These are phyloP conservation scores for Limtongozyma cylindracea DNA, from an alignment of 805 yeast species.

Conservation along the genomic window DNA sequence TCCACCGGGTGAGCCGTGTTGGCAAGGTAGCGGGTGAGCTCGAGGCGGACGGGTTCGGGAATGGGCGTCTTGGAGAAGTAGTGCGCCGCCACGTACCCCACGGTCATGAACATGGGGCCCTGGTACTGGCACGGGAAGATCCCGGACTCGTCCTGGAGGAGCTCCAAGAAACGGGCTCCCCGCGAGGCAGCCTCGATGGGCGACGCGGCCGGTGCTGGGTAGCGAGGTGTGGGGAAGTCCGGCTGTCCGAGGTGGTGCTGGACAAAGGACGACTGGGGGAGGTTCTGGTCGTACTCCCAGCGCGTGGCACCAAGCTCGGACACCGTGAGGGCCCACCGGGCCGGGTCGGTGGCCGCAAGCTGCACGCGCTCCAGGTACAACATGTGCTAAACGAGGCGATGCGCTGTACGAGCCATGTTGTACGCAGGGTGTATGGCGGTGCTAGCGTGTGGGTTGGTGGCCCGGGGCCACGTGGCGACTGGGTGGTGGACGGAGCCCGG, in stretches of 20 bases:
- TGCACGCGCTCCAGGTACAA: constrained; percentile 48
- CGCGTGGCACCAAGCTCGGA: constrained; percentile 53
- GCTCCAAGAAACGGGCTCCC: constrained; percentile 45
- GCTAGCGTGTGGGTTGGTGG: too few relatives aligned
- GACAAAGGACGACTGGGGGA: constrained; percentile 12
- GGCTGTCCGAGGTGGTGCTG: constrained; percentile 28
- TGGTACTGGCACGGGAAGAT: constrained; percentile 80
- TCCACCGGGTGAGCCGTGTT: constrained; percentile 91
- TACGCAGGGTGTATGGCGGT: too few relatives aligned
- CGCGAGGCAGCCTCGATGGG: constrained; percentile 41
- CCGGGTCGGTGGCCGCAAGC: constrained; percentile 39
- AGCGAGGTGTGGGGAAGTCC: constrained; percentile 12
- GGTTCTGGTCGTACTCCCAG: constrained; percentile 41
- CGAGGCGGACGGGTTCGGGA: constrained; percentile 36
- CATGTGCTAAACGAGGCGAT: too few relatives aligned
- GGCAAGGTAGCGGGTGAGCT: constrained; percentile 66
- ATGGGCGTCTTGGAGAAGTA: constrained; percentile 48
- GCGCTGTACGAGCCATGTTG: too few relatives aligned
- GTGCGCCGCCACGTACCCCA: constrained; percentile 59
- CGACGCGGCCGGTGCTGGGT: constrained; percentile 10
- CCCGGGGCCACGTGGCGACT: too few relatives aligned
- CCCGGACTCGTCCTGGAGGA: constrained; percentile 57
- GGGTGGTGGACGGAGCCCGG: too few relatives aligned
- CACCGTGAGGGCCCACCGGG: constrained; percentile 50
- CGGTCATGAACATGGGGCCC: constrained; percentile 95